phyloP scores from a whole-genome alignment of 2,329 filamentous ascomycete genomes.

The Phymatotrichopsis omnivora region DNA sequence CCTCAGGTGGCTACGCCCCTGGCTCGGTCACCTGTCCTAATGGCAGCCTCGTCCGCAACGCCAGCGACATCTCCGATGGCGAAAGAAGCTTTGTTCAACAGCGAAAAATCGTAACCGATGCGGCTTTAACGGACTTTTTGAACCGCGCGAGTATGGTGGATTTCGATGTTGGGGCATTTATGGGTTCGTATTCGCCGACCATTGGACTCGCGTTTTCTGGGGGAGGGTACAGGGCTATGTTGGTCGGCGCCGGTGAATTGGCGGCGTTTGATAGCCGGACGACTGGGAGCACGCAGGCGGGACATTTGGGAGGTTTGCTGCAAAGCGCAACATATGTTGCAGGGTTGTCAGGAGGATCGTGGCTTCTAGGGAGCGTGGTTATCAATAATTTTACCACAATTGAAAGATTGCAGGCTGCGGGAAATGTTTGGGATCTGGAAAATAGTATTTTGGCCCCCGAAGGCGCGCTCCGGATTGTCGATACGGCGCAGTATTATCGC shows the following conservation, averaged over 20 bases:
- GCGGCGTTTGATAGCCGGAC: slow-evolving; percentile 71
- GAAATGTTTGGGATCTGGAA: slow-evolving; percentile 51
- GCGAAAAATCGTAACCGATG: slow-evolving; percentile 61
- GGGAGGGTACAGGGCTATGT: slow-evolving; percentile 76
- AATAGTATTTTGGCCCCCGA: slow-evolving; percentile 54
- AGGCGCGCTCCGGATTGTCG: slow-evolving; percentile 41
- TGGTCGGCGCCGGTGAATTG: slow-evolving; percentile 71
- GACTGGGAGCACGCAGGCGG: slow-evolving; percentile 47
- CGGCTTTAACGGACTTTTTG: slow-evolving; percentile 66
- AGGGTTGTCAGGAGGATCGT: slow-evolving; percentile 71
- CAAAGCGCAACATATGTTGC: slow-evolving; percentile 73
- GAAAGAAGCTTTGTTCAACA: slow-evolving; percentile 65
- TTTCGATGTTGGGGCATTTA: slow-evolving; percentile 66
- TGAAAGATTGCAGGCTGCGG: slow-evolving; percentile 43
- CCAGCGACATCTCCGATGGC: slow-evolving; percentile 34
- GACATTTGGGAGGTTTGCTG: slow-evolving; percentile 68
- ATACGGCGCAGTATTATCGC: slow-evolving; percentile 50
- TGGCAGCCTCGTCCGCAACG: slow-evolving; percentile 16
- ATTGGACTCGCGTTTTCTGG: slow-evolving; percentile 71
- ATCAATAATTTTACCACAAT: slow-evolving; percentile 69
- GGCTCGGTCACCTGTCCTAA: slow-evolving; percentile 18
- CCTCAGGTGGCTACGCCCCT: slow-evolving; percentile 26
- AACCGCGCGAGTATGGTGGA: slow-evolving; percentile 60
- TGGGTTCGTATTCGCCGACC: slow-evolving; percentile 56
- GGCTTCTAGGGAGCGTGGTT: slow-evolving; percentile 73